These are phyloP conservation scores for Coriolopsis trogii DNA, from an alignment of 1,284 basidiomycete genomes.

Conservation along the genomic window DNA sequence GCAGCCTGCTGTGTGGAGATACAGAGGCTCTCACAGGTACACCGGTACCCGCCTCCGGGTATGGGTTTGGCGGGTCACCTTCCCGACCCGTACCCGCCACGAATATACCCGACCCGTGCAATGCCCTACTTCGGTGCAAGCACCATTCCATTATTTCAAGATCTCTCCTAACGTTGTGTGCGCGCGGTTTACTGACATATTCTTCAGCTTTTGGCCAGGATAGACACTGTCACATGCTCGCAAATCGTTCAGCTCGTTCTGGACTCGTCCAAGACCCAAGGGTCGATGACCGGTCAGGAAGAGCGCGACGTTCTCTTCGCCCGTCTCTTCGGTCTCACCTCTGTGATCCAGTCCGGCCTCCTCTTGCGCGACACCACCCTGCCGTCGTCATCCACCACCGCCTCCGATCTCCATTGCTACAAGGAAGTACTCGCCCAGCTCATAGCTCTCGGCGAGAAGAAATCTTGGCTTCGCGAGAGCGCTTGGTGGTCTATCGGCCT, in stretches of 20 bases:
- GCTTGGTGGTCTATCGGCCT: constrained; percentile 84
- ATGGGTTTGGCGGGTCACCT: no score
- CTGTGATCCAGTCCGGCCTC: constrained; percentile 82
- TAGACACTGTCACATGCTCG: constrained; percentile 77
- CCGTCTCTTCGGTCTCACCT: constrained; percentile 86
- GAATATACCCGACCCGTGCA: no score
- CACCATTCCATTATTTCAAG: no score
- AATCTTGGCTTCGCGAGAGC: constrained; percentile 92
- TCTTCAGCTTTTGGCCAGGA: constrained; percentile 85
- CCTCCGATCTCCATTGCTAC: constrained; percentile 66
- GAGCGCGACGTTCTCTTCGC: constrained; percentile 93
- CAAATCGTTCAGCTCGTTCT: constrained; percentile 78
- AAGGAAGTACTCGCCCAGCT: constrained; percentile 68
- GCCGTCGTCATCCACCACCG: constrained; percentile 49
- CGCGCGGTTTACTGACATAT: no score
- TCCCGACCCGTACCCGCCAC: no score
- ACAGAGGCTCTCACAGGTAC: no score
- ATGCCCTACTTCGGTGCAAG: no score
- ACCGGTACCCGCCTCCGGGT: no score
- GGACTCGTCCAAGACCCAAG: constrained; percentile 68
- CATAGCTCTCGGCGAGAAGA: constrained; percentile 75
- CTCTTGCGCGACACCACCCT: constrained; percentile 64
- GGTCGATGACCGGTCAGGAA: constrained; percentile 86
- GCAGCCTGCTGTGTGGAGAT: no score
- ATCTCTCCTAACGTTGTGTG: no score